Base-by-base conservation (phyloP, 2,329 filamentous ascomycete species). In the Colletotrichum shisoi region DNA sequence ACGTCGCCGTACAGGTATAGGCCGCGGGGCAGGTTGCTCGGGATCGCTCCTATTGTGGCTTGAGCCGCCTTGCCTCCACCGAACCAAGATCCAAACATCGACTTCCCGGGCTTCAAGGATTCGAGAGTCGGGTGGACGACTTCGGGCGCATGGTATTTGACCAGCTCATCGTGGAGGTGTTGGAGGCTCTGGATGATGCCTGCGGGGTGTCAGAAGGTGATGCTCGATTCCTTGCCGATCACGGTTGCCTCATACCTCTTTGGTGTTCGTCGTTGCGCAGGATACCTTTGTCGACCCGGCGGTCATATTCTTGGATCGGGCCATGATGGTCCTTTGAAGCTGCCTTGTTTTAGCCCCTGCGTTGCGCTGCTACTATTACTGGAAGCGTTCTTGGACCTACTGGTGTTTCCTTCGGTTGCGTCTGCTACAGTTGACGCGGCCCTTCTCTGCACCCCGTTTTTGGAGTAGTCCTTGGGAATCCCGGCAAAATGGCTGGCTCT, bases 1-100 rank as follows among this genome's bases (percentile, higher is more conserved):
- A 99, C 95, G 76, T 99, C 95, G 66, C 95, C 95, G 74, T 92
- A 97, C 77, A 99, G 90, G 78, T 99, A 99, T 39, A 99, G 80
- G 0, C 95, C 95, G 71, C 92, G 91, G 0, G 95, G 95, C 1
- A 97, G 82, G 70, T 90, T 84, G n/a, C 84, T 79, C 0, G 93
- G 89, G 24, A 96, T 91, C 6, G 80, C 78, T 58, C 79, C 78
- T 17, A 84, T 79, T n/a, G 57, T 63, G 71, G 78, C 70, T 65
- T 77, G 63, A 73, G 77, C 70, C 62, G 75, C 63, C 72, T 79
- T 71, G 72, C 77, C 70, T 72, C 78, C 78, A 13, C 88, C 84
- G 72, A 93, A 91, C 59, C 91, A 80, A 3, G 87, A 87, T 27
- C 84, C 83, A 57, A 90, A 83, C 12, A 89, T 71, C 2, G 85